A percentile compares a stretch with the other conserved stretches of the same genome.
Conservation (phyloP, 768 basidiomycete species). For the Pulveroboletus frians region DNA sequence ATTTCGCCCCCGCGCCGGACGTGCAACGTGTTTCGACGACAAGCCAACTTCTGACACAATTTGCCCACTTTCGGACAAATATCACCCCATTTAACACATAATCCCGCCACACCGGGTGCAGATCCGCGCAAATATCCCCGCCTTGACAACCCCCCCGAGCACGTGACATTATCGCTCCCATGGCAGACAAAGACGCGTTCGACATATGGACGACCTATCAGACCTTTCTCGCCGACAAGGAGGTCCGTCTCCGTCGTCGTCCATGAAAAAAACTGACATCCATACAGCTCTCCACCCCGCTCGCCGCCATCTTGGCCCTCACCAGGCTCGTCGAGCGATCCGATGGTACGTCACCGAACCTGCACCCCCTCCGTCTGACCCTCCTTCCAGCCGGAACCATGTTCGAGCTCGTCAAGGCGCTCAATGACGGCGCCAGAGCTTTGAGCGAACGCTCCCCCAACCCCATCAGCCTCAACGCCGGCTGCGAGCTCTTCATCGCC, state of each 20-base stretch:
- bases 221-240: conserved; percentile 54
- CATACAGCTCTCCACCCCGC: conserved; percentile 65
- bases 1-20: conserved; percentile 57
- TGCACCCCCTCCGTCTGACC: conserved; percentile 2
- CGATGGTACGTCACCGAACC: conserved; percentile 45
- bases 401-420: conserved; percentile 84
- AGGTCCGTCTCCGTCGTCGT: no score
- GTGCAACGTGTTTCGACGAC: conserved; percentile 75
- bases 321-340: conserved; percentile 79
- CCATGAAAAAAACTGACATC: no score
- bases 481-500: conserved; percentile 85
- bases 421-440: conserved; percentile 67
- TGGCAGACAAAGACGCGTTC: conserved; percentile 24
- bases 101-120: conserved; percentile 3
- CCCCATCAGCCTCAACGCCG: conserved; percentile 81
- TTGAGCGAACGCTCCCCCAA: conserved; percentile 64
- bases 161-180: background rate
- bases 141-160: conserved; percentile 25
- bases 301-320: conserved; percentile 84
- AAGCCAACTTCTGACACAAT: conserved; percentile 31
- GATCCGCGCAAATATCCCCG: conserved; percentile 23
- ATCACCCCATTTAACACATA: conserved; percentile 6
- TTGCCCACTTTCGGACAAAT: conserved; percentile 20
- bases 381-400: conserved; percentile 69
- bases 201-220: conserved; percentile 54